Evolutionary conservation across 176 grass and related monocot species (phyloP).

Genomic region (Avena eriantha): DNA sequence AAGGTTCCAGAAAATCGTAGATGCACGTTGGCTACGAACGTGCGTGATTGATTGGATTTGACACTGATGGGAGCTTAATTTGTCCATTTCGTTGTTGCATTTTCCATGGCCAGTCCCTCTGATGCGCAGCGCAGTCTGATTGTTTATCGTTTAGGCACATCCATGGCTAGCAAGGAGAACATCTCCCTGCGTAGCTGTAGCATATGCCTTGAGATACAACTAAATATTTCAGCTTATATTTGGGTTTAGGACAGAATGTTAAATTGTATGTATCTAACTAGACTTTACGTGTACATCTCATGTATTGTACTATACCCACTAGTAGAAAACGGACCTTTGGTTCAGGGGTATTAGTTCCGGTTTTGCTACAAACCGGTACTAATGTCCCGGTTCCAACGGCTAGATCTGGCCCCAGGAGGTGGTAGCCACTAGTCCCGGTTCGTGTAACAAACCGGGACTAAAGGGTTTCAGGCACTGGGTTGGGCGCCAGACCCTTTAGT

Average conservation of each 20-base stretch:
- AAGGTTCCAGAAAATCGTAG: conserved; percentile 33
- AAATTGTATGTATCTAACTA: too few species aligned
- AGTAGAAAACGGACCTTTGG: too few species aligned
- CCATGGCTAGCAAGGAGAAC: background rate
- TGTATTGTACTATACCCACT: too few species aligned
- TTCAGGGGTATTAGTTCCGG: too few species aligned
- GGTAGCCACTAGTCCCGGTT: too few species aligned
- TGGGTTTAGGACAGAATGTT: background rate
- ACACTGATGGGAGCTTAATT: conserved; percentile 18
- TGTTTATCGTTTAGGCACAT: conserved; percentile 9
- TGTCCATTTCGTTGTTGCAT: background rate
- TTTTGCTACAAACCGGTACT: too few species aligned
- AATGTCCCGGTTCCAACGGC: too few species aligned
- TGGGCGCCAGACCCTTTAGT: too few species aligned
- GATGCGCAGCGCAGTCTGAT: background rate
- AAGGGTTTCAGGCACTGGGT: too few species aligned
- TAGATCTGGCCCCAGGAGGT: too few species aligned
- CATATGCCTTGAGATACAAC: background rate
- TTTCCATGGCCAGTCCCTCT: background rate
- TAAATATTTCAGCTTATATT: background rate
- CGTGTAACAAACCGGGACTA: too few species aligned
- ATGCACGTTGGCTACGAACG: background rate
- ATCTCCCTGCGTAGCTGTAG: conserved; percentile 3
- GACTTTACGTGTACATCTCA: too few species aligned
- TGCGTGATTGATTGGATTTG: conserved; percentile 39